A percentile compares a stretch with the other conserved stretches of the same genome.
These are phyloP conservation scores for Hanseniaspora lindneri DNA, from an alignment of 805 yeast genomes.

Conservation along the genomic window DNA sequence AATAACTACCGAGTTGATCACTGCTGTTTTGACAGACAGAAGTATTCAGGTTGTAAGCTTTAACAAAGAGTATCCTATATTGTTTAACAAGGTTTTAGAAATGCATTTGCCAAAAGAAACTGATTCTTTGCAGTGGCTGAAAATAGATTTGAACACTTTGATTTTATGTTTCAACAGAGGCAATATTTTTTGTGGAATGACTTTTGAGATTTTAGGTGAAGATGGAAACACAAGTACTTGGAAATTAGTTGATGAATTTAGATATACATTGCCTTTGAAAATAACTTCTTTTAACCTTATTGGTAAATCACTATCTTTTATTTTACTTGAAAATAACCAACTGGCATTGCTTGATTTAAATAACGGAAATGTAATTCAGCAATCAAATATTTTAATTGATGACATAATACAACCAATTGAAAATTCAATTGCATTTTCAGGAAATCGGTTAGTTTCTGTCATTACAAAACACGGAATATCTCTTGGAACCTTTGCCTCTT, in stretches of 20 bases:
- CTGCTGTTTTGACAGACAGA: background rate
- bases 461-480: constrained; percentile 24
- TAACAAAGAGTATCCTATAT: background rate
- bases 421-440: constrained; percentile 20
- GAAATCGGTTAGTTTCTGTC: constrained; percentile 19
- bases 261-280: background rate
- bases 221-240: background rate
- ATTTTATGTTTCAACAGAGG: background rate
- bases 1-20: background rate
- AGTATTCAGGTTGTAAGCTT: background rate
- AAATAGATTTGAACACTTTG: background rate
- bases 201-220: background rate
- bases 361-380: constrained; percentile 17
- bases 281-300: background rate
- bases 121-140: background rate
- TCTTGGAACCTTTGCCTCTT: constrained; percentile 24
- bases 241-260: background rate
- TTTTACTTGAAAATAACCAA: background rate
- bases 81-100: background rate
- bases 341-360: background rate
- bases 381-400: constrained; percentile 23
- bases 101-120: background rate
- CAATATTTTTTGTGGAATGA: background rate
- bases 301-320: background rate
- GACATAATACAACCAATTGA: constrained; percentile 25